Conservation (phyloP, 371 early-diverging fungal species). For the Paraphysoderma sedebokerense region DNA sequence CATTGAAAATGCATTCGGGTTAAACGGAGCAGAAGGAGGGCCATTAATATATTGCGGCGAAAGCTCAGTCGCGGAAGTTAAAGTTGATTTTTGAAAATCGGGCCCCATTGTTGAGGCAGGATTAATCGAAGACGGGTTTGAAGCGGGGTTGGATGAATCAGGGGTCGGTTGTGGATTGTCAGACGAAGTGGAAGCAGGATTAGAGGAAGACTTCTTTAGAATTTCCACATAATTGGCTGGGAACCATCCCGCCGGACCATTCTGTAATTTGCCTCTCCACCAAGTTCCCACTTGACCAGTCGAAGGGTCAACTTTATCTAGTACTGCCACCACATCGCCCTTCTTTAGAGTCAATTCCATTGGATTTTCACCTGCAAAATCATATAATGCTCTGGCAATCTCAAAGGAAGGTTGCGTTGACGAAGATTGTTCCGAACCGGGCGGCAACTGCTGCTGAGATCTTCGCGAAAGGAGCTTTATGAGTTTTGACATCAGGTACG, state of each 20-base stretch:
- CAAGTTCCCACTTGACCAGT: slow-evolving; percentile 56
- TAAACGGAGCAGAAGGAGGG: too few relatives aligned
- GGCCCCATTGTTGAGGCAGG: too few relatives aligned
- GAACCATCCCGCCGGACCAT: slow-evolving; percentile 73
- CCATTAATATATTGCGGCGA: too few relatives aligned
- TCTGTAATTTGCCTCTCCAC: slow-evolving; percentile 78
- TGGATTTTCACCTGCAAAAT: slow-evolving; percentile 54
- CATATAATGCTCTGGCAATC: slow-evolving; percentile 72
- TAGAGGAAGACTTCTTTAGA: slow-evolving; percentile 20
- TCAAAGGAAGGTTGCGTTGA: slow-evolving; percentile 42
- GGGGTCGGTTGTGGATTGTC: too few relatives aligned
- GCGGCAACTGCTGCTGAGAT: slow-evolving; percentile 22
- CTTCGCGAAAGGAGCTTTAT: slow-evolving; percentile 43
- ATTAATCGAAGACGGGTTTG: too few relatives aligned
- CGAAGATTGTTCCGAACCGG: slow-evolving; percentile 29
- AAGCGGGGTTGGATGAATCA: too few relatives aligned
- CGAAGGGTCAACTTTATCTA: slow-evolving; percentile 54
- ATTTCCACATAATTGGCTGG: slow-evolving; percentile 76
- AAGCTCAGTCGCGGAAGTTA: too few relatives aligned
- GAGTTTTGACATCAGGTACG: slow-evolving; percentile 70
- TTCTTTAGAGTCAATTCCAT: slow-evolving; percentile 61
- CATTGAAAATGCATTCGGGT: too few relatives aligned
- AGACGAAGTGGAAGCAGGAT: too few relatives aligned
- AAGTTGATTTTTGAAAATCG: too few relatives aligned
- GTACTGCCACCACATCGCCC: slow-evolving; percentile 64